Evolutionary conservation across 805 yeast species (phyloP), one percentile per base, ranked within the genome.

Genomic region (Suhomyces xylopsoci): DNA sequence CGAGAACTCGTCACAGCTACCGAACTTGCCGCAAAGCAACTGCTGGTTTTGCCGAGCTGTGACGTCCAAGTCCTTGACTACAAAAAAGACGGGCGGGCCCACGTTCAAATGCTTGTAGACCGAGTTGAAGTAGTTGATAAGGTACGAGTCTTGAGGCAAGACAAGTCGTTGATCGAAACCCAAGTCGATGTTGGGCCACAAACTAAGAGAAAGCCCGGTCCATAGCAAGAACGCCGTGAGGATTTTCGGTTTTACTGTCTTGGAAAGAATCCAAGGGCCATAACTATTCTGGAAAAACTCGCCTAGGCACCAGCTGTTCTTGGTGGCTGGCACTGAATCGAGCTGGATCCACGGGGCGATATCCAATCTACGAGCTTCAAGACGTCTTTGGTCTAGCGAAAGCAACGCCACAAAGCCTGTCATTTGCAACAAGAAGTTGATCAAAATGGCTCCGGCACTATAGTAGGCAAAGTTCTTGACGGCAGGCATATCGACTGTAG

Each of bases 161-260:
- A 97, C 98, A 42, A 87, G 73, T 50, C 96, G 78, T 69, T 93
- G 98, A 64, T 93, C 98, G 20, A 94, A 78, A 0, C 98, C 99
- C 42, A 88, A 75, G 54, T 84, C 67, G 32, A 93, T 77, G 6
- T 70, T 69, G 1, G 97, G 97, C 17, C 91, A 58, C 3, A 88
- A 64, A 7, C 87, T 76, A 9, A 93, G 65, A 0, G 96, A 87
- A 1, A 87, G 47, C 1, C 92, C 88, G 9, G 87, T 73, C 83
- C 91, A 79, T 0, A 80, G 59, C 10, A 82, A 64, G 61, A 92
- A 90, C 0, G 81, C 30, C 1, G 79, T 67, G 6, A 88, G 51
- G 5, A 90, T 68, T 32, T 71, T 64, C 9, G 79, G 79, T 56
- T 77, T 78, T 34, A 71, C 71, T 8, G 78, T 72, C 7, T 75